Conservation (phyloP, 768 basidiomycete genomes). For the Termitomyces heimii region DNA sequence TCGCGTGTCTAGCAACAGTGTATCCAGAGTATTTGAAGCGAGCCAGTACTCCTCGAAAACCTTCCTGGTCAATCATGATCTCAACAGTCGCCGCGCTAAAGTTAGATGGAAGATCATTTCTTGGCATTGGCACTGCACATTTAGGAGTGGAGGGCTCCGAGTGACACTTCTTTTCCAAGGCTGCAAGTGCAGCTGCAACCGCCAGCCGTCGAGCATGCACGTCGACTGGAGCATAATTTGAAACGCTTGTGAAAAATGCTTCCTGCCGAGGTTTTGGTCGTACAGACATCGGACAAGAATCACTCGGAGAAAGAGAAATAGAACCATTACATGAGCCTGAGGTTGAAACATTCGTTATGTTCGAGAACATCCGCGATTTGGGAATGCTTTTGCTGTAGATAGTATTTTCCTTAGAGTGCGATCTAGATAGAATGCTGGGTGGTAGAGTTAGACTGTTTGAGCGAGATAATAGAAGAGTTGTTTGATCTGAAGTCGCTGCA, state of each 20-base stretch:
- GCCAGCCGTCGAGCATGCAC: conserved; percentile 1
- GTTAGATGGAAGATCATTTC: not conserved
- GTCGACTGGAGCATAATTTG: not conserved
- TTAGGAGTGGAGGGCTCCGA: conserved; percentile 12
- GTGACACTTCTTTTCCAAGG: conserved; percentile 7
- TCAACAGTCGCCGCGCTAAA: conserved; percentile 34
- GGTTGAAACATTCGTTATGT: not conserved
- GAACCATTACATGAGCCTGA: not conserved
- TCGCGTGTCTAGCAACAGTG: conserved; percentile 22
- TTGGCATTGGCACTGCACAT: not conserved
- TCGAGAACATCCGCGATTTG: not conserved
- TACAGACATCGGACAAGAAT: conserved; percentile 1
- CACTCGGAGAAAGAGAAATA: conserved; percentile 1
- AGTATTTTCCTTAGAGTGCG: not conserved
- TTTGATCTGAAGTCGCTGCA: not conserved
- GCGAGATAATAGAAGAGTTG: not conserved
- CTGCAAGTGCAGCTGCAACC: conserved; percentile 7
- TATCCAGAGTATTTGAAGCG: conserved; percentile 55
- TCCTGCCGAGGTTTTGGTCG: not conserved
- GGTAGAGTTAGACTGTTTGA: not conserved
- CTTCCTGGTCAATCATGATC: conserved; percentile 80
- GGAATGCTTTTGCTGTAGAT: not conserved
- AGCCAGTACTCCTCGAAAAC: conserved; percentile 61
- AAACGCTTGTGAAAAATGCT: not conserved
- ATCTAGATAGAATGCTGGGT: not conserved